Percentiles rank a stretch among this genome's conserved stretches.
These are phyloP conservation scores for Quercus lobata DNA, from an alignment of 331 rosid genomes.

Conservation along the genomic window DNA sequence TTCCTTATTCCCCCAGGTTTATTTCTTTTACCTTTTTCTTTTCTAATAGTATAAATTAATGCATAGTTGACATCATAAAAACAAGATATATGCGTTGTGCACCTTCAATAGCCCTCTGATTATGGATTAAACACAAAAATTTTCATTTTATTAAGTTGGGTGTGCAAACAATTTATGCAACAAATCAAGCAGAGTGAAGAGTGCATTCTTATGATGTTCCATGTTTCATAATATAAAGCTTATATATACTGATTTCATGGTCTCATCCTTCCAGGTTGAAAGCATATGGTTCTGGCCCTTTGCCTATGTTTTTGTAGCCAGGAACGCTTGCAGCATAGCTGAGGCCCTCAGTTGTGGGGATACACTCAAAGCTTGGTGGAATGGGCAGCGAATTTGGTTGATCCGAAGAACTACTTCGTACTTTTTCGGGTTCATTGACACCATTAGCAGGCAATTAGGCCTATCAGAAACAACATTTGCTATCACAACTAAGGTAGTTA, in stretches of 20 bases:
- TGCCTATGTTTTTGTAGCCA: constrained; percentile 53
- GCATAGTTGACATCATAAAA: too few relatives aligned
- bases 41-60: too few relatives aligned
- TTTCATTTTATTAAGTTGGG: too few relatives aligned
- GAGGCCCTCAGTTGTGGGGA: constrained; percentile 42
- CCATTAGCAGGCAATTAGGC: constrained; percentile 37
- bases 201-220: too few relatives aligned
- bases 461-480: constrained; percentile 45
- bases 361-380: constrained; percentile 63
- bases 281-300: constrained; percentile 71
- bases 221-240: too few relatives aligned
- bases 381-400: constrained; percentile 50
- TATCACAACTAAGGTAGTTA: constrained; percentile 42
- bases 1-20: constrained; percentile 64
- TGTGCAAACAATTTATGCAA: too few relatives aligned
- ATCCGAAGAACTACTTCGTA: constrained; percentile 47
- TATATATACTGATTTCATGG: too few relatives aligned
- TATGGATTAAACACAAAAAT: too few relatives aligned
- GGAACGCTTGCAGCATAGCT: constrained; percentile 31
- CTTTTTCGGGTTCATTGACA: constrained; percentile 24
- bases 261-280: constrained; percentile 34
- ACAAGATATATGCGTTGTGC: too few relatives aligned
- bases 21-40: neutral
- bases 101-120: too few relatives aligned
- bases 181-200: too few relatives aligned